Evolutionary conservation across 257 asterid species (phyloP).

Genomic region (Pogostemon cablin): DNA sequence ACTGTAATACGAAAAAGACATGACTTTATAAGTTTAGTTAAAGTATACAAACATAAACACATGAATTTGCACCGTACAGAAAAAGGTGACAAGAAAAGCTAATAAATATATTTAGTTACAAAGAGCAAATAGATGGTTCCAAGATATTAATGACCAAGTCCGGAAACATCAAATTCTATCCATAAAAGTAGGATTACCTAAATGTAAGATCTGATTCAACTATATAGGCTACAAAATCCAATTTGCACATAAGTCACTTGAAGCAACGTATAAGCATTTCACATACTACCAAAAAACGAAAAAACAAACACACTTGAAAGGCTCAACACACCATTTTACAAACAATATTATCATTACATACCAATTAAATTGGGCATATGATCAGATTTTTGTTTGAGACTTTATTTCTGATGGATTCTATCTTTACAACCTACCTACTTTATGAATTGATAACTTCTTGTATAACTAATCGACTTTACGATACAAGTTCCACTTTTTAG

Average conservation of each 20-base stretch:
- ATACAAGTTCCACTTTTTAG: too few relatives aligned
- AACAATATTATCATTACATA: too few relatives aligned
- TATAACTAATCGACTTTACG: too few relatives aligned
- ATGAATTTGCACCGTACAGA: neutral
- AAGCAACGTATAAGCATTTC: neutral
- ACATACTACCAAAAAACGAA: slow-evolving; percentile 1
- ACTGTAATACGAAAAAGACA: neutral
- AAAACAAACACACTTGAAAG: neutral
- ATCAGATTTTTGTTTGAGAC: too few relatives aligned
- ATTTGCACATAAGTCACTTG: slow-evolving; percentile 2
- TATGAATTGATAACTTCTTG: too few relatives aligned
- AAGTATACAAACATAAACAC: neutral
- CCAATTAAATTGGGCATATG: too few relatives aligned
- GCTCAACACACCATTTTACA: too few relatives aligned
- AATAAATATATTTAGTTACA: neutral
- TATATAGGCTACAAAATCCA: neutral
- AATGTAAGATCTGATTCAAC: neutral
- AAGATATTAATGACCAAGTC: slow-evolving; percentile 4
- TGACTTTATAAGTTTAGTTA: neutral
- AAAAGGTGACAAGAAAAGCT: slow-evolving; percentile 24
- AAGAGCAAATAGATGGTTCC: slow-evolving; percentile 11
- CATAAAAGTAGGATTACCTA: neutral
- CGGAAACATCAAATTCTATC: neutral
- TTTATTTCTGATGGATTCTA: too few relatives aligned
- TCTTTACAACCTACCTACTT: too few relatives aligned